Percentiles rank a stretch among this genome's conserved stretches.
Conservation (phyloP, 306 rosid species). For the Cucurbita maxima region DNA sequence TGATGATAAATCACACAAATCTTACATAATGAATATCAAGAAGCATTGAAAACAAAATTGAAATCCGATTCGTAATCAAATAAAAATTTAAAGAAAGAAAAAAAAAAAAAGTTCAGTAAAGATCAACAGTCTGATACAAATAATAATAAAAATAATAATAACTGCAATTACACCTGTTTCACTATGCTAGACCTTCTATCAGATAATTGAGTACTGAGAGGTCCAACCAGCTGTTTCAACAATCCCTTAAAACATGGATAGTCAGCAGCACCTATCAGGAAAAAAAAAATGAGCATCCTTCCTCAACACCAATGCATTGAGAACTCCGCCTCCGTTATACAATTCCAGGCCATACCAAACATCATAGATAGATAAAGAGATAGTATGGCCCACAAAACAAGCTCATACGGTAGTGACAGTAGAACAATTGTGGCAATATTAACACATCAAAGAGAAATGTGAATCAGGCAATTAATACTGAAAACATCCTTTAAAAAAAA, state of each 20-base stretch:
- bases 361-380: background rate
- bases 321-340: background rate
- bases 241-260: slow-evolving; percentile 76
- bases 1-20: background rate
- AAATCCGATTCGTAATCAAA: background rate
- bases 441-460: background rate
- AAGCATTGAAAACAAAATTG: background rate
- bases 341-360: background rate
- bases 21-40: background rate
- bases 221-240: slow-evolving; percentile 88
- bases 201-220: slow-evolving; percentile 77
- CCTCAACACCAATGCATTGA: background rate
- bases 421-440: background rate
- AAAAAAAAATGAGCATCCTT: slow-evolving; percentile 4
- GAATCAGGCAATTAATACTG: background rate
- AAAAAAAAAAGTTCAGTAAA: background rate
- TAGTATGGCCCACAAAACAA: background rate
- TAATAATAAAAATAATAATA: background rate
- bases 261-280: slow-evolving; percentile 71
- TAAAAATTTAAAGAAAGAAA: background rate
- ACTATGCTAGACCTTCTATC: slow-evolving; percentile 96
- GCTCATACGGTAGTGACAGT: background rate
- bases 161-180: slow-evolving; percentile 60
- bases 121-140: slow-evolving; percentile 8
- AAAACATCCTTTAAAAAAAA: background rate